These are phyloP conservation scores for Jatropha podagrica DNA, from an alignment of 441 rosid genomes.

Conservation along the genomic window DNA sequence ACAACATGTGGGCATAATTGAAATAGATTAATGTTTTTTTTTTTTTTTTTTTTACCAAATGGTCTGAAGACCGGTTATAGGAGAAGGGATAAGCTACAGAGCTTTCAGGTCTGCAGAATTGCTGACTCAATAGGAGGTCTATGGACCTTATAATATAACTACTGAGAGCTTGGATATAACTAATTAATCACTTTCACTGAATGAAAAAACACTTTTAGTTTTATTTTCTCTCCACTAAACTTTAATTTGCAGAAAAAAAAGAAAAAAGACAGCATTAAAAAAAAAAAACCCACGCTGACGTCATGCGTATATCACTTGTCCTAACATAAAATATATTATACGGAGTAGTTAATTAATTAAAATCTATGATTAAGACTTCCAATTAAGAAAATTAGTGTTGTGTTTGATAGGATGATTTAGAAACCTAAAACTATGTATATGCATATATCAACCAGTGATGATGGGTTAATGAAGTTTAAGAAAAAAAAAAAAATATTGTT, in stretches of 20 bases:
- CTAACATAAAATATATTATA: background rate
- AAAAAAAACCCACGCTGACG: background rate
- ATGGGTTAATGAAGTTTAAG: background rate
- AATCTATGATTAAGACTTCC: slow-evolving; percentile 12
- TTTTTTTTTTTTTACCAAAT: no score
- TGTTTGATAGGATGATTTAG: slow-evolving; percentile 13
- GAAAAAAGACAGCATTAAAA: background rate
- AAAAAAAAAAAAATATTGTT: background rate
- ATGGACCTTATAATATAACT: no score
- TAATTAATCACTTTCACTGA: no score
- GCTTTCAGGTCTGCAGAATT: no score
- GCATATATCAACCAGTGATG: no score
- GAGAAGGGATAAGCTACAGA: no score
- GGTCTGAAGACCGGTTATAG: no score
- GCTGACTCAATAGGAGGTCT: no score
- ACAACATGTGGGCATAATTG: background rate
- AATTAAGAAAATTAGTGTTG: background rate
- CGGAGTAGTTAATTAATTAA: slow-evolving; percentile 4
- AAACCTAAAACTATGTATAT: background rate
- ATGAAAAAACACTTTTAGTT: no score
- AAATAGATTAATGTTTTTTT: no score
- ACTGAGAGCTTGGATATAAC: no score
- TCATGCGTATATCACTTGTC: slow-evolving; percentile 17
- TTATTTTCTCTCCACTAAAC: no score
- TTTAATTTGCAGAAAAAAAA: background rate